Conservation (phyloP, 805 yeast species). For the Saccharomycopsis fermentans region DNA sequence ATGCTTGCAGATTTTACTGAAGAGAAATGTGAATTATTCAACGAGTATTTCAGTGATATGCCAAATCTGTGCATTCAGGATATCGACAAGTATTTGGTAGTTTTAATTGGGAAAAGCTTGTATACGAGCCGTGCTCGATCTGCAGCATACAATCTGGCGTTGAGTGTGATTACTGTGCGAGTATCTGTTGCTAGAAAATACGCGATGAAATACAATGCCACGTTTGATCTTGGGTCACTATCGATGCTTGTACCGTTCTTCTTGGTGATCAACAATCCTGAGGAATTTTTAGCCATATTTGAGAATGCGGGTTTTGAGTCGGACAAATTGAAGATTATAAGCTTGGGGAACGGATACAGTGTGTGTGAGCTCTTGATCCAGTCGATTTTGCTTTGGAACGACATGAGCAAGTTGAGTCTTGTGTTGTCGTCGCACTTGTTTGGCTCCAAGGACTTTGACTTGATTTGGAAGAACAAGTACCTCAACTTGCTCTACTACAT, state of each 20-base stretch:
- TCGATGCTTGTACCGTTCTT: conserved; percentile 3
- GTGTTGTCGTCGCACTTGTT: conserved; percentile 1
- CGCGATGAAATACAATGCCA: background rate
- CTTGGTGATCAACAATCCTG: background rate
- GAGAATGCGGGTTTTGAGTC: conserved; percentile 1
- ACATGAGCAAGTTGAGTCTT: background rate
- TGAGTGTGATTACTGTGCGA: background rate
- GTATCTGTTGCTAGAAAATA: background rate
- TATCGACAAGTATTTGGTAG: conserved; percentile 1
- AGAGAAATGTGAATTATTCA: background rate
- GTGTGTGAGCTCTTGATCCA: conserved; percentile 4
- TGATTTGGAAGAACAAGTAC: conserved; percentile 2
- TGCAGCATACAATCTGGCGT: background rate
- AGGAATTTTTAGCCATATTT: background rate
- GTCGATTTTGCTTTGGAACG: background rate
- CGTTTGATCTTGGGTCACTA: conserved; percentile 3
- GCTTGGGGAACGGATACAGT: conserved; percentile 2
- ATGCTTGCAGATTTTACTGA: background rate
- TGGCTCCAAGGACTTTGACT: background rate
- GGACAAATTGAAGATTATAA: background rate
- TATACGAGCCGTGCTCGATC: background rate
- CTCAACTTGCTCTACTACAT: conserved; percentile 3
- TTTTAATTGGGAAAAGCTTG: background rate
- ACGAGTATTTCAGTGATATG: background rate
- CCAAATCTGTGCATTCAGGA: background rate